Percentiles rank a stretch among this genome's conserved stretches.
phyloP scores from a whole-genome alignment of 139 green algal genomes.

The Auxenochlorella pyrenoidosa region DNA sequence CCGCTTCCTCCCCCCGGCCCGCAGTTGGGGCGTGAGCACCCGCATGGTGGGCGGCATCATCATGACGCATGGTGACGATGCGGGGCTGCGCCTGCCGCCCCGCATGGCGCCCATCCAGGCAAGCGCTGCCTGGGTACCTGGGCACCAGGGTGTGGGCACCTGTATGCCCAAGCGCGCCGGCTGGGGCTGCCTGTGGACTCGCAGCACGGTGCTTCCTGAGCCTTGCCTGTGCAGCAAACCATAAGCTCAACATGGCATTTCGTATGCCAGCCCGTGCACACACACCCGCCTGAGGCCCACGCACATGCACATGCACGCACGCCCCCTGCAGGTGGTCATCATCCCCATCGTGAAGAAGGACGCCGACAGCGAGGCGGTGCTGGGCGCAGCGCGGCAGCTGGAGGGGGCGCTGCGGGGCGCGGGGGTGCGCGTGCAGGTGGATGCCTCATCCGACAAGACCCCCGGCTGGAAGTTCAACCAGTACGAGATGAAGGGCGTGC shows the following conservation, averaged over 20 bases:
- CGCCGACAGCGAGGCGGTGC: conserved; percentile 69
- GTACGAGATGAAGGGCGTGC: conserved; percentile 96
- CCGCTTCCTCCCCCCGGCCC: conserved; percentile 13
- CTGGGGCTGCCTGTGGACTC: too few species aligned
- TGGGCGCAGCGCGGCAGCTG: conserved; percentile 66
- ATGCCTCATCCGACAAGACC: conserved; percentile 76
- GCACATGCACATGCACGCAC: too few species aligned
- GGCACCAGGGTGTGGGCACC: too few species aligned
- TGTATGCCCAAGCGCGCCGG: too few species aligned
- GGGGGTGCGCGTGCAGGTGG: conserved; percentile 89
- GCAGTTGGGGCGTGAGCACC: conserved; percentile 93
- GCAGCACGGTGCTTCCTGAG: too few species aligned
- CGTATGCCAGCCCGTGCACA: too few species aligned
- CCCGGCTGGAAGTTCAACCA: conserved; percentile 98
- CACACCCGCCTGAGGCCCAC: too few species aligned
- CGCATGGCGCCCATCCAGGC: conserved; percentile 93
- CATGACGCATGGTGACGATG: conserved; percentile 98
- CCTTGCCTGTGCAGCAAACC: too few species aligned
- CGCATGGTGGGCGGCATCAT: conserved; percentile 96
- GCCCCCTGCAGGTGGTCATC: conserved; percentile 83
- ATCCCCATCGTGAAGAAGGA: conserved; percentile 95
- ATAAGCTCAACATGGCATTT: too few species aligned
- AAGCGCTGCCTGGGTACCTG: not conserved
- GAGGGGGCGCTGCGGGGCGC: conserved; percentile 61
- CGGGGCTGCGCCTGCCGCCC: conserved; percentile 91